Percentiles rank a stretch among this genome's conserved stretches.
These are phyloP conservation scores for Millerozyma miso DNA, from an alignment of 805 yeast genomes.

Conservation along the genomic window DNA sequence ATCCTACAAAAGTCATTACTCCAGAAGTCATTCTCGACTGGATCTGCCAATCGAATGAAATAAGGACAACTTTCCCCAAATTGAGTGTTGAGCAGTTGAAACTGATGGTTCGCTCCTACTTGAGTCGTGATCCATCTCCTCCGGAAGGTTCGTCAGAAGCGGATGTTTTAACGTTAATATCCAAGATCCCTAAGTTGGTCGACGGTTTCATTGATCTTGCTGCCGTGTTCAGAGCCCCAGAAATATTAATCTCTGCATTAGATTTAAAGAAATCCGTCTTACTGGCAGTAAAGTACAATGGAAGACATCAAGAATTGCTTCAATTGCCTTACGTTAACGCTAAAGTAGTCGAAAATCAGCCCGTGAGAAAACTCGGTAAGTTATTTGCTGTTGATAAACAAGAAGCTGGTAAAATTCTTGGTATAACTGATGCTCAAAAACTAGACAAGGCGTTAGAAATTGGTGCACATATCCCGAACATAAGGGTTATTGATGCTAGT, in stretches of 20 bases:
- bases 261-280: conserved; percentile 67
- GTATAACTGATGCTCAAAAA: conserved; percentile 44
- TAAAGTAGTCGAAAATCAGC: conserved; percentile 37
- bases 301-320: conserved; percentile 57
- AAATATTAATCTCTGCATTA: conserved; percentile 53
- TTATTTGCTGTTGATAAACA: conserved; percentile 55
- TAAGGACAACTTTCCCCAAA: conserved; percentile 37
- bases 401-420: conserved; percentile 53
- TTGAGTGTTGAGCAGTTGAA: conserved; percentile 45
- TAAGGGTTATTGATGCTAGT: conserved; percentile 64
- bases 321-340: conserved; percentile 76
- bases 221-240: conserved; percentile 69
- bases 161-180: conserved; percentile 52
- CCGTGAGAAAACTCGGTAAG: conserved; percentile 65
- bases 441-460: conserved; percentile 48
- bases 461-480: conserved; percentile 63
- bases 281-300: conserved; percentile 65
- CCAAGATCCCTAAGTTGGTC: conserved; percentile 62
- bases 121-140: conserved; percentile 44
- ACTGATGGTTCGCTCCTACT: conserved; percentile 50
- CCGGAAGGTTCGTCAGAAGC: conserved; percentile 20
- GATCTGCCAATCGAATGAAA: conserved; percentile 67
- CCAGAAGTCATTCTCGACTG: conserved; percentile 54
- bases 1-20: conserved; percentile 63
- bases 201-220: conserved; percentile 78